Evolutionary conservation across 2,329 filamentous ascomycete genomes (phyloP), one percentile per base, ranked within the genome.

Genomic region (Scedosporium apiospermum): DNA sequence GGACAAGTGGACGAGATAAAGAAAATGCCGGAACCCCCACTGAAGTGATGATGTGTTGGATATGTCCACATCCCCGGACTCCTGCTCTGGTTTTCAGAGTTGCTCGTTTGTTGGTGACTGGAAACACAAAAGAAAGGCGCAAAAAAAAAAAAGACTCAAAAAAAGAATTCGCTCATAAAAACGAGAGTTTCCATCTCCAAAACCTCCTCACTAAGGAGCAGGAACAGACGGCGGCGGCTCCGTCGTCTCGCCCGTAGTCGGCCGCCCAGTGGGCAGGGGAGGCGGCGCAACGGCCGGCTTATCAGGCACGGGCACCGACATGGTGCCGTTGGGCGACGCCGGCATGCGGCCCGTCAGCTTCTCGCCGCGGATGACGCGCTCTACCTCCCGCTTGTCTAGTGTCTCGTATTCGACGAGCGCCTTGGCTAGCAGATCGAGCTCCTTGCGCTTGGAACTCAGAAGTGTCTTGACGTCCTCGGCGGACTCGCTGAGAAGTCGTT

Each of bases 391-490:
- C 74, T 88, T 90, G 73, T 89, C 89, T 60, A 99, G 78, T 0
- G 92, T 97, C 79, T 99, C 95, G 74, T 97, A 98, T 74, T 97
- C 88, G 41, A 99, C 86, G 9, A 99, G 82, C 5, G 93, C 95
- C 70, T 93, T 87, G 30, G 95, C 93, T 9, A 99, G 79, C 10
- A 91, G 80, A 69, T 99, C 93, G 6, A 99, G 82, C 74, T 96
- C 93, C 64, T 89, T 88, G 63, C 92, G 86, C 73, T 89, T 91
- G 42, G 85, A 83, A 1, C 82, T 84, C 57, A 99, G 77, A 4
- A 98, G 80, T 57, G 83, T 82, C 57, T 80, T 77, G 51, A 93
- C 91, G 42, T 92, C 88, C 62, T 84, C 80, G 65, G 91, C 88
- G 16, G 89, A 90, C 70, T 95, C 93, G 69, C 92, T 89, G 53